Base-by-base conservation (phyloP, 2,329 filamentous ascomycete genomes). In the Ophiobolus disseminans region DNA sequence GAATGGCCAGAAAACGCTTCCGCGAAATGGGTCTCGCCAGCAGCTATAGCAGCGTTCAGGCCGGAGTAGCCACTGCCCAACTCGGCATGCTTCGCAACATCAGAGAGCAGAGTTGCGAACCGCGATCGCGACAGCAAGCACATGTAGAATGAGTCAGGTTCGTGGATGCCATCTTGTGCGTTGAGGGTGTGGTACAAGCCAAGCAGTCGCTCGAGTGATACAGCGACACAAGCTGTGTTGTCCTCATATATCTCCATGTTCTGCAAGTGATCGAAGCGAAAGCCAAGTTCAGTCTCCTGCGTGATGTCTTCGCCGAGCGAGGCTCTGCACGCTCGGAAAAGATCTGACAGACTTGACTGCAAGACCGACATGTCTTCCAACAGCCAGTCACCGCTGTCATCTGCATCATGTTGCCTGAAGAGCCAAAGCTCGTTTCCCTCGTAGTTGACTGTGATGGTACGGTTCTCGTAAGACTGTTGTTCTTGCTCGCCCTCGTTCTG, bases 131-230 rank as follows among this genome's bases (percentile, higher is more conserved):
- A 79, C 42, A 74, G 75, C 40, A 89, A 73, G 8, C 76, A 77
- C 45, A 88, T 73, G 58, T 84, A 83, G n/a, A 87, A 75, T 13
- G 83, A 80, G 23, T 81, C 77, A 2, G 80, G 78, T 17, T 77
- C 68, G 42, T 78, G 72, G 31, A 76, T 68, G 19, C 78, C 82
- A 63, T 87, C 85, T 61, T 88, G 85, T 23, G 76, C 76, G 55
- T 82, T 78, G 36, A 89, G 73, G 13, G 77, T 75, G 48, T 85
- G 69, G 60, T 86, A 86, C 36, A 87, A 66, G 42, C 83, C 77
- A 49, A 88, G 70, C 35, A 89, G 74, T 47, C 86, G 78, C 36
- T 78, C 55, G 39, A 72, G 45, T 7, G 55, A 60, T 17, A 67
- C 52, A 28, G 60, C 56, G n/a, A 65, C 61, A 38, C 62, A 69